These are phyloP conservation scores for Aphanomyces invadans DNA, from an alignment of 352 stramenopile genomes.

Conservation along the genomic window DNA sequence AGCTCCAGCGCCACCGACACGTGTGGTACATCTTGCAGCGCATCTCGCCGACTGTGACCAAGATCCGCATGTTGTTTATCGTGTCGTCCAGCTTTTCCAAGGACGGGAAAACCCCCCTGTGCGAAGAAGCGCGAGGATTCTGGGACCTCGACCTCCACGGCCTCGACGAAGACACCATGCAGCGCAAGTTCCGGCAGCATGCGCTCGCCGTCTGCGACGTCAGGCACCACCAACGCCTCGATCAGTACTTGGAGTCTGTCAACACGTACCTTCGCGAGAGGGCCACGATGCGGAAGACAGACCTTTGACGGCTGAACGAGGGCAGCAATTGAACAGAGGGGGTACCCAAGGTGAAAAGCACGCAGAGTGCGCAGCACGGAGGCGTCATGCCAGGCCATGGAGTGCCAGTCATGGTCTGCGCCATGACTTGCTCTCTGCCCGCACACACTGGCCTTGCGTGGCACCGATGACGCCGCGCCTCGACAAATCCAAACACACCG, in stretches of 20 bases:
- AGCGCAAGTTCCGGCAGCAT: slow-evolving; percentile 1
- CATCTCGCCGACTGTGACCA: not conserved
- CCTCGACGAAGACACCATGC: not conserved
- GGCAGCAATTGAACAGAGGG: too few species aligned
- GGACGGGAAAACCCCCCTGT: not conserved
- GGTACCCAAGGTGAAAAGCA: too few species aligned
- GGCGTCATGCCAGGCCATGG: too few species aligned
- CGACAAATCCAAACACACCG: not conserved
- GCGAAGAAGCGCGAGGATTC: slow-evolving; percentile 17
- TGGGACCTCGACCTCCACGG: slow-evolving; percentile 10
- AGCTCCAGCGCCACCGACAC: slow-evolving; percentile 14
- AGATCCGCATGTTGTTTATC: slow-evolving; percentile 14
- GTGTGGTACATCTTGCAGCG: slow-evolving; percentile 19
- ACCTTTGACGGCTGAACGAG: too few species aligned
- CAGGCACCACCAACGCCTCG: slow-evolving; percentile 5
- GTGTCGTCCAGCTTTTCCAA: slow-evolving; percentile 14
- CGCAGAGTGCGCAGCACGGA: too few species aligned
- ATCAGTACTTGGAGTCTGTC: slow-evolving; percentile 3
- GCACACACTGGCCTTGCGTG: too few species aligned
- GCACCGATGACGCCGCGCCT: too few species aligned
- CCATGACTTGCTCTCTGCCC: too few species aligned
- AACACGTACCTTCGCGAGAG: slow-evolving; percentile 1
- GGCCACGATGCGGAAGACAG: too few species aligned
- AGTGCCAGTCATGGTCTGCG: too few species aligned
- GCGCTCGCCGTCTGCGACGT: not conserved